A percentile compares a stretch with the other conserved stretches of the same genome.
phyloP scores from a whole-genome alignment of 2,329 filamentous ascomycete species.

The Bipolaris victoriae region DNA sequence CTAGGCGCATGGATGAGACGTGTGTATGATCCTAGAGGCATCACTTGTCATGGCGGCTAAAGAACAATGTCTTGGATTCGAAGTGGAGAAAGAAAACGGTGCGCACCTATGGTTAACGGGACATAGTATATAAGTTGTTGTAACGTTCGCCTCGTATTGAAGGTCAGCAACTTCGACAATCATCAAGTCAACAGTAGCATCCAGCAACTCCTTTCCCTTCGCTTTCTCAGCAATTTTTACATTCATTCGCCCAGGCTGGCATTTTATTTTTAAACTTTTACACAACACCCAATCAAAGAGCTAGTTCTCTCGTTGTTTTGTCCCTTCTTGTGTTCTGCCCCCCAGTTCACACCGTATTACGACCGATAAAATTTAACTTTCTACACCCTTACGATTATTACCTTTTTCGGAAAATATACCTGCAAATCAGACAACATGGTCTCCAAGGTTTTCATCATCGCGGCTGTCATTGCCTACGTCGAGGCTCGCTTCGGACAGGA shows the following conservation, averaged over 20 bases:
- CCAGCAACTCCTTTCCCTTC: slow-evolving; percentile 24
- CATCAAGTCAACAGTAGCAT: slow-evolving; percentile 25
- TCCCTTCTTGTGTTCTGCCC: not conserved
- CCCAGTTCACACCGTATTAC: slow-evolving; percentile 7
- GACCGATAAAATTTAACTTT: not conserved
- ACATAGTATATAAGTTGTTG: slow-evolving; percentile 34
- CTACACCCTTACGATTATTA: not conserved
- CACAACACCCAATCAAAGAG: slow-evolving; percentile 34
- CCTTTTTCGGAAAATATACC: not conserved
- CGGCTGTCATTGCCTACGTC: slow-evolving; percentile 43
- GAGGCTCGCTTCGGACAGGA: slow-evolving; percentile 67
- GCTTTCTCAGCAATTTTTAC: slow-evolving; percentile 26
- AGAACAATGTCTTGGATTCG: not conserved
- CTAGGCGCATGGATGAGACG: slow-evolving; percentile 37
- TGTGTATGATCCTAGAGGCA: slow-evolving; percentile 23
- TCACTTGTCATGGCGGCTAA: slow-evolving; percentile 26
- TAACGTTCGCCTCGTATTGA: slow-evolving; percentile 15
- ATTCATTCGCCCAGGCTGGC: slow-evolving; percentile 44
- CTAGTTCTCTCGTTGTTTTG: slow-evolving; percentile 42
- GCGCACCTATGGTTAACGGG: slow-evolving; percentile 9
- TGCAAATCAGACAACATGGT: slow-evolving; percentile 36
- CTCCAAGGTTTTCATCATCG: slow-evolving; percentile 41
- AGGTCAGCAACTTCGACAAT: slow-evolving; percentile 38
- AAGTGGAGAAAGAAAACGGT: not conserved
- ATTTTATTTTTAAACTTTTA: slow-evolving; percentile 14